A percentile compares a stretch with the other conserved stretches of the same genome.
These are phyloP conservation scores for Lactarius pseudohatsudake DNA, from an alignment of 768 basidiomycete genomes.

Conservation along the genomic window DNA sequence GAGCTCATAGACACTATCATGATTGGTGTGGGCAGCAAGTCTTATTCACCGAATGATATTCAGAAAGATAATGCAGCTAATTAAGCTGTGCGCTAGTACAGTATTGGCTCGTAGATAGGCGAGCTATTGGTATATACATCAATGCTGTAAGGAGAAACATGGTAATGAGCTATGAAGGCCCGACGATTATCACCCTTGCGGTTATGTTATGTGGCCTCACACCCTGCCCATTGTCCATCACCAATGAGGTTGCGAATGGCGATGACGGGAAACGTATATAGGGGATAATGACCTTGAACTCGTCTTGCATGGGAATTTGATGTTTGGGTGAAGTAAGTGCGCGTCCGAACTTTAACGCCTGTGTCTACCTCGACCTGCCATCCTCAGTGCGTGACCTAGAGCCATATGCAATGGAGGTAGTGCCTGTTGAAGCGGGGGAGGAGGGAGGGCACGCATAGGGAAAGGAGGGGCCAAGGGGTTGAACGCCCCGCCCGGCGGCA, in stretches of 20 bases:
- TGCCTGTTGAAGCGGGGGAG: neutral
- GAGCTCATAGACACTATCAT: neutral
- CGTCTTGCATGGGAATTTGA: neutral
- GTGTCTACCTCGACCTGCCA: constrained; percentile 6
- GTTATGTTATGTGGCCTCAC: neutral
- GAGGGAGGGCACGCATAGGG: constrained; percentile 7
- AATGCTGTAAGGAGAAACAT: neutral
- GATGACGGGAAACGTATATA: neutral
- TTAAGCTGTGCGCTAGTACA: neutral
- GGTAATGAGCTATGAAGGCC: neutral
- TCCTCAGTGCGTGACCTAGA: constrained; percentile 5
- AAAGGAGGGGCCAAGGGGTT: neutral
- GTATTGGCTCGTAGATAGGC: neutral
- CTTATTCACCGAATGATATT: neutral
- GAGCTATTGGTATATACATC: neutral
- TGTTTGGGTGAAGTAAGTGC: neutral
- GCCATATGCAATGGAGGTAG: constrained; percentile 3
- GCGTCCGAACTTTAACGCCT: neutral
- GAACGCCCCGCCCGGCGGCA: neutral
- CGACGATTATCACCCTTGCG: neutral
- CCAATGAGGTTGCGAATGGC: neutral
- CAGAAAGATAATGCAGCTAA: neutral
- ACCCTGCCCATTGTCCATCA: neutral
- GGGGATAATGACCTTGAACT: neutral
- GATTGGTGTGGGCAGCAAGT: neutral